Conservation (phyloP, 176 grass and related monocot genomes). For the Echinochloa phyllopogon region DNA sequence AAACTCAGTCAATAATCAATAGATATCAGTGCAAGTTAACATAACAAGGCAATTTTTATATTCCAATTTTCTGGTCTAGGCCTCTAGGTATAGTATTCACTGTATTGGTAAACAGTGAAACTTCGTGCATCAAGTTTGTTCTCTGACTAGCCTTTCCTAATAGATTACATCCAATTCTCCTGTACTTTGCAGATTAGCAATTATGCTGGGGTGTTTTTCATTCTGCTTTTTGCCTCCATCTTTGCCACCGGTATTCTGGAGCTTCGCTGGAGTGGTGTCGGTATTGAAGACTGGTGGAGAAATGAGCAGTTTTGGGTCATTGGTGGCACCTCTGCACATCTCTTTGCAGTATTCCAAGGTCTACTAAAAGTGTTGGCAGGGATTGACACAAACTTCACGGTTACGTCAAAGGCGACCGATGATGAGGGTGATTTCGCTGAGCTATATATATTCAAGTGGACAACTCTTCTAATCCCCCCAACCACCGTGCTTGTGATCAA, state of each 20-base stretch:
- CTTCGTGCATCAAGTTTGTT: neutral
- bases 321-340: conserved; percentile 81
- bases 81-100: neutral
- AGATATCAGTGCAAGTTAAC: neutral
- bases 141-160: neutral
- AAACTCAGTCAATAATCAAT: neutral
- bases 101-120: conserved; percentile 24
- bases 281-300: conserved; percentile 87
- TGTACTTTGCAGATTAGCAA: conserved; percentile 74
- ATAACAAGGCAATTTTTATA: neutral
- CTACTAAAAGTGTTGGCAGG: conserved; percentile 79
- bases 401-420: conserved; percentile 79
- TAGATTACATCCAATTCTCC: neutral
- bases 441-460: conserved; percentile 85
- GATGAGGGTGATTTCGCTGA: conserved; percentile 79
- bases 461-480: conserved; percentile 70
- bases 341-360: conserved; percentile 85
- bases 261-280: conserved; percentile 72
- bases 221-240: conserved; percentile 74
- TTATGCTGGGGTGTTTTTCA: conserved; percentile 74
- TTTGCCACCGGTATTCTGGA: conserved; percentile 80
- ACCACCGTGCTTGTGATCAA: conserved; percentile 82
- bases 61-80: neutral
- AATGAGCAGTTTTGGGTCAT: conserved; percentile 93
- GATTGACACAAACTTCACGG: conserved; percentile 84